Base-by-base conservation (phyloP, 768 basidiomycete genomes). In the Podaxis rugospora region DNA sequence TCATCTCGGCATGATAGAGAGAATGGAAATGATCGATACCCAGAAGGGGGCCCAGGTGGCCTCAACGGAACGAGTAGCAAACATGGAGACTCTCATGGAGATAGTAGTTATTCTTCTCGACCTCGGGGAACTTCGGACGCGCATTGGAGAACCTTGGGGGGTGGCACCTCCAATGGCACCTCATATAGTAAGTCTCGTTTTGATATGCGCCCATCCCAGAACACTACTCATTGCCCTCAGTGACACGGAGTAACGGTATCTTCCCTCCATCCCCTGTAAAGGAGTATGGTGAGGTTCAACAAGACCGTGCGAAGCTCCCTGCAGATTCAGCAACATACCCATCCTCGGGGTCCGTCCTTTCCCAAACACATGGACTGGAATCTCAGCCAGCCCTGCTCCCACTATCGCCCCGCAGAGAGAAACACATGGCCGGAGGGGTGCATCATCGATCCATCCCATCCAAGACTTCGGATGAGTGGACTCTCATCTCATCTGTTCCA, bases 51-150 rank as follows among this genome's bases (percentile, higher is more conserved):
- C 51, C 74, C 74, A 25, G 66, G 66, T 13, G 69, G 68, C n/a
- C 64, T 65, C 28, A 68, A 61, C 59, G 71, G 56, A 21, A 56
- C 67, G 37, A 61, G 69, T 63, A 69, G 67, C 62, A 73, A 73
- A 70, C 72, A 80, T 62, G 71, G 64, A 68, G 50, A 44, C n/a
- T 49, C 59, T 35, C 59, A 46, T 37, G 55, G 50, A n/a, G 51
- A 46, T 14, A 47, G 51, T 51, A 27, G 23, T n/a, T 18, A 25
- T 28, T 61, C 59, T 27, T 75, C 83, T 13, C 79, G 83, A 2
- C 86, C 87, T 18, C 81, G 90, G 55, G 89, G 89, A n/a, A 83
- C 89, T 63, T 89, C 88, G 32, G 90, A 92, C 66, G 82, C 83
- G n/a, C 81, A 75, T 54, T 83, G 81, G 81, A 75, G 75, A 44